These are phyloP conservation scores for Avena insularis DNA, from an alignment of 176 grass and related monocot species.

Conservation along the genomic window DNA sequence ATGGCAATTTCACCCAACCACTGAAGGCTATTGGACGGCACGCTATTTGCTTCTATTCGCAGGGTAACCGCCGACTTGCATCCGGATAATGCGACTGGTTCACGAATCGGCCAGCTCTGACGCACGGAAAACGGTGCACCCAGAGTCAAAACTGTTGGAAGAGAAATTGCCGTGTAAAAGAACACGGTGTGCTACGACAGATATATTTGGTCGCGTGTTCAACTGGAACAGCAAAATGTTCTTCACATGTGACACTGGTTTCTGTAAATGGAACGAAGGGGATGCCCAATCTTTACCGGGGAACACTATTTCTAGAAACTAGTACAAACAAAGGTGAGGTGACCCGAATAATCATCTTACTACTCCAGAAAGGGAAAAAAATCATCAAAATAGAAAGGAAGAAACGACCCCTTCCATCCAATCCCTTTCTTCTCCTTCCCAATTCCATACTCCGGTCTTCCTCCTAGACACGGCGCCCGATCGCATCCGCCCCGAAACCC, in stretches of 20 bases:
- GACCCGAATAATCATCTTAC: not conserved
- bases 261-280: not conserved
- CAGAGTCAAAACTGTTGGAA: not conserved
- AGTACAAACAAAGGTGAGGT: not conserved
- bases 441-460: not conserved
- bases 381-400: not conserved
- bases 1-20: not conserved
- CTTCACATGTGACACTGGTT: not conserved
- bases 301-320: not conserved
- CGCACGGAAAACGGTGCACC: not conserved
- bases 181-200: too few species aligned
- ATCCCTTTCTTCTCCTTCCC: not conserved
- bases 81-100: not conserved
- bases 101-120: not conserved
- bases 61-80: not conserved
- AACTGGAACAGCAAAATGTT: not conserved
- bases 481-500: conserved; percentile 56
- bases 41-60: not conserved
- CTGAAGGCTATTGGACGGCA: not conserved
- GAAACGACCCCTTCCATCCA: not conserved
- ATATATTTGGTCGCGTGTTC: too few species aligned
- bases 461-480: not conserved
- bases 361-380: not conserved
- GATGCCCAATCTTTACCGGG: not conserved
- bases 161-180: too few species aligned